These are phyloP conservation scores for Phanerodontia chrysosporium DNA, from an alignment of 768 basidiomycete genomes.

Conservation along the genomic window DNA sequence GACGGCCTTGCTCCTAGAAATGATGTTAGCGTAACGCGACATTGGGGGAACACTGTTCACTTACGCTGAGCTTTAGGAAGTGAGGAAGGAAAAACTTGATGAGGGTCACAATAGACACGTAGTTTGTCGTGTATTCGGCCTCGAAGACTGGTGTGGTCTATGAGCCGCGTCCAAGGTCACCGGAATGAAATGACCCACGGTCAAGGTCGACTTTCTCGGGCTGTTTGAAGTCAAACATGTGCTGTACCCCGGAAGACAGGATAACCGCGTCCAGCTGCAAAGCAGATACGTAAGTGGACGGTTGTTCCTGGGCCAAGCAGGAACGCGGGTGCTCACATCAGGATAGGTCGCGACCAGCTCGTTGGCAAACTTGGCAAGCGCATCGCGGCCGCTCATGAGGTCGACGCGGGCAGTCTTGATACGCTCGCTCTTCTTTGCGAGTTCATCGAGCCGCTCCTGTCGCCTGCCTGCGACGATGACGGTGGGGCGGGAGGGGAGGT, in stretches of 20 bases:
- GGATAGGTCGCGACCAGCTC: conserved; percentile 41
- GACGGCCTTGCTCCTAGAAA: conserved; percentile 38
- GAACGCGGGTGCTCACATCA: conserved; percentile 35
- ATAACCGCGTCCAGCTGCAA: conserved; percentile 52
- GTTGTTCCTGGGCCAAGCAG: no score
- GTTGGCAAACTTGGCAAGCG: conserved; percentile 38
- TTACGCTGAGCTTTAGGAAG: conserved; percentile 48
- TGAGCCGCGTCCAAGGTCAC: neutral
- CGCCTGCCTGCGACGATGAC: conserved; percentile 52
- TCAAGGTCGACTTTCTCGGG: conserved; percentile 38
- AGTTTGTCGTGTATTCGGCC: conserved; percentile 52
- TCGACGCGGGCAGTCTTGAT: conserved; percentile 43
- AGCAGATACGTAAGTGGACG: no score
- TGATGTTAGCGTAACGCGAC: neutral
- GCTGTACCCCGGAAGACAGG: conserved; percentile 51
- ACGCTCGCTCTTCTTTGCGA: conserved; percentile 30
- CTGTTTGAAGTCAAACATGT: conserved; percentile 41
- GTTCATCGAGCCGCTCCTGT: conserved; percentile 48
- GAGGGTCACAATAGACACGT: conserved; percentile 44
- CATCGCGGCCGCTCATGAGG: conserved; percentile 33
- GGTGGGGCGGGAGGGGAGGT: conserved; percentile 42
- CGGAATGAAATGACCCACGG: conserved; percentile 21
- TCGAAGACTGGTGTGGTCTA: conserved; percentile 29
- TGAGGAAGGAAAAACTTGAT: conserved; percentile 51
- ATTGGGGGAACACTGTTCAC: conserved; percentile 16